Conservation (phyloP, 768 basidiomycete genomes). For the Podaxis sp. region DNA sequence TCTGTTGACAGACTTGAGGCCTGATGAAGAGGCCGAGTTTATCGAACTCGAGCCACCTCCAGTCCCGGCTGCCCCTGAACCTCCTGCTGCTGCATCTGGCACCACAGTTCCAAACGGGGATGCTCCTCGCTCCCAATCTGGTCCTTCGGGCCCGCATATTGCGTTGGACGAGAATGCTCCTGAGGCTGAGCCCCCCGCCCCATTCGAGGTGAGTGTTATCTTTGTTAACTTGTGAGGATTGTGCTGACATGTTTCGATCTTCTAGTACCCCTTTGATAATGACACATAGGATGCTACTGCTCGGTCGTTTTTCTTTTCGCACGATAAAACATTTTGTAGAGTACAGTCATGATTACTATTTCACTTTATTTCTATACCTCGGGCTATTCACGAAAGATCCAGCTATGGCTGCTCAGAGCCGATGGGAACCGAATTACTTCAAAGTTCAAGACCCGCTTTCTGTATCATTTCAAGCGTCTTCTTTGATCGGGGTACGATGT, state of each 20-base stretch:
- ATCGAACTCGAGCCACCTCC: conserved; percentile 55
- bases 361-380: not conserved
- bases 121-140: conserved; percentile 26
- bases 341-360: conserved; percentile 8
- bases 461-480: conserved; percentile 21
- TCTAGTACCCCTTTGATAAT: conserved; percentile 75
- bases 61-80: conserved; percentile 16
- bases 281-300: conserved; percentile 42
- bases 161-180: conserved; percentile 68
- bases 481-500: conserved; percentile 21
- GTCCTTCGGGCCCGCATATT: conserved; percentile 52
- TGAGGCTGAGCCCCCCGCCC: conserved; percentile 73
- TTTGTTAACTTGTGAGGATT: not conserved
- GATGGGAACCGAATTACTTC: not conserved
- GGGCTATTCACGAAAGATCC: not conserved
- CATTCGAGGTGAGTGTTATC: conserved; percentile 73
- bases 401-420: not conserved
- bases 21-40: conserved; percentile 71
- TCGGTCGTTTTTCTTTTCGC: not conserved
- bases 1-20: conserved; percentile 72
- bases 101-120: conserved; percentile 30
- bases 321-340: conserved; percentile 9
- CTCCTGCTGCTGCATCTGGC: conserved; percentile 26
- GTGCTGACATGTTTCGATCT: conserved; percentile 17
- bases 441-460: conserved; percentile 14